Conservation (phyloP, 1,284 basidiomycete species). For the Trametes hirsuta region DNA sequence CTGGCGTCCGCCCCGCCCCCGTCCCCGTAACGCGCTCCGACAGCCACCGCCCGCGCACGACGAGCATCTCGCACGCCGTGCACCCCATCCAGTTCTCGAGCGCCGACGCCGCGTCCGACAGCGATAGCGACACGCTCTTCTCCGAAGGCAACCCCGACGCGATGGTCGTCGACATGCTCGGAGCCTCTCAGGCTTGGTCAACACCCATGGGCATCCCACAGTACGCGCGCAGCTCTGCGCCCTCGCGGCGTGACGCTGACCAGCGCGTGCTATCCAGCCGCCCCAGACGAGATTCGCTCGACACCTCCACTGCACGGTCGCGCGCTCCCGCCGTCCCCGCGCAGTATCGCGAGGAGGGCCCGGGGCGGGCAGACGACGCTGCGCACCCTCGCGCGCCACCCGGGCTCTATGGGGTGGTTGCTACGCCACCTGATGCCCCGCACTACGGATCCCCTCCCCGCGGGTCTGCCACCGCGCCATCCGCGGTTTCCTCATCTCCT, state of each 20-base stretch:
- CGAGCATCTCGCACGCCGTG: constrained; percentile 17
- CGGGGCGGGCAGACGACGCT: constrained; percentile 6
- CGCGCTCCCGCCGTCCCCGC: neutral
- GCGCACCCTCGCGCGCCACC: constrained; percentile 22
- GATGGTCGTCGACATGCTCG: constrained; percentile 26
- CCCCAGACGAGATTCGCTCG: neutral
- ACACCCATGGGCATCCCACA: neutral
- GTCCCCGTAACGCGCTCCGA: constrained; percentile 18
- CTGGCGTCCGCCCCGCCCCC: constrained; percentile 4
- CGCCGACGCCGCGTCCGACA: constrained; percentile 24
- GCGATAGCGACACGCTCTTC: constrained; percentile 31
- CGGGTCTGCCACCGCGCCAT: constrained; percentile 1
- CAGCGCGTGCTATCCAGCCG: neutral
- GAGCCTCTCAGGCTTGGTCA: constrained; percentile 11
- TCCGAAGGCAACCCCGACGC: constrained; percentile 18
- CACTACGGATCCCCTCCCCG: neutral
- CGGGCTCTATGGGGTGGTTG: constrained; percentile 20
- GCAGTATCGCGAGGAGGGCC: neutral
- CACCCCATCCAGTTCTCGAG: constrained; percentile 17
- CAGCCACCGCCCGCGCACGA: constrained; percentile 13
- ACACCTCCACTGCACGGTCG: neutral
- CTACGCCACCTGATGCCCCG: constrained; percentile 19
- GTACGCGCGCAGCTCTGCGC: constrained; percentile 9
- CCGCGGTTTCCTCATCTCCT: constrained; percentile 3
- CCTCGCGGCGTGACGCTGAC: constrained; percentile 14